Evolutionary conservation across 352 stramenopile genomes (phyloP), one percentile per base, ranked within the genome.

Genomic region (Peronospora farinosa): DNA sequence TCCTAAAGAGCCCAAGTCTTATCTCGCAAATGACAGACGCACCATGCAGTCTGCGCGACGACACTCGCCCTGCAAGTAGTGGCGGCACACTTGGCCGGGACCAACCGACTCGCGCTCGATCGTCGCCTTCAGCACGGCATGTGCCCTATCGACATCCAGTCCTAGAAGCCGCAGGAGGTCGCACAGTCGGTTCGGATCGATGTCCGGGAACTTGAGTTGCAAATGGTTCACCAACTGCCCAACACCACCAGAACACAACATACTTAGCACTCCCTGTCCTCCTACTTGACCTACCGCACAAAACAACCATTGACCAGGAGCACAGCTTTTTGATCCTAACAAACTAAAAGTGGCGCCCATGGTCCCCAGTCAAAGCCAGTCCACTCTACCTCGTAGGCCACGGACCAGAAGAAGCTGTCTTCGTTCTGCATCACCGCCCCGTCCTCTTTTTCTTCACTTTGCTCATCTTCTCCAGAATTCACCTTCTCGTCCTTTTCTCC

Each of bases 21-120:
- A 60, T 57, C 40, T 37, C 39, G 42, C 16, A 57, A 65, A 65
- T 41, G 47, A 57, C 36, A 62, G 50, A 70, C 64, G 52, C 57
- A 90, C 82, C 82, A 88, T 90, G 66, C 82, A 93, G 50, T 93
- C 82, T 5, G 82, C 79, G 52, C 82, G 79, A 37, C 80, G 79
- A 36, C 82, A 93, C 36, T 91, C 78, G 15, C 82, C 82, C 27
- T 82, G 72, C 35, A 93, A 48, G 42, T 91, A 91, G 54, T 93
- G 82, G 27, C 82, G 75, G 38, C 82, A 93, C 25, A 93, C 79
- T 60, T 93, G 82, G 11, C 65, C 67, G 1, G 74, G 74, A 13
- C 77, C 74, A 27, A 80, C 70, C n/a, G 72, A 73, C 54, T 88
- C 74, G 21, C 78, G 67, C 55, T 89, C 80, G 15, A 93, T 65